Evolutionary conservation across 306 rosid species (phyloP).

Genomic region (Sicyos edulis): DNA sequence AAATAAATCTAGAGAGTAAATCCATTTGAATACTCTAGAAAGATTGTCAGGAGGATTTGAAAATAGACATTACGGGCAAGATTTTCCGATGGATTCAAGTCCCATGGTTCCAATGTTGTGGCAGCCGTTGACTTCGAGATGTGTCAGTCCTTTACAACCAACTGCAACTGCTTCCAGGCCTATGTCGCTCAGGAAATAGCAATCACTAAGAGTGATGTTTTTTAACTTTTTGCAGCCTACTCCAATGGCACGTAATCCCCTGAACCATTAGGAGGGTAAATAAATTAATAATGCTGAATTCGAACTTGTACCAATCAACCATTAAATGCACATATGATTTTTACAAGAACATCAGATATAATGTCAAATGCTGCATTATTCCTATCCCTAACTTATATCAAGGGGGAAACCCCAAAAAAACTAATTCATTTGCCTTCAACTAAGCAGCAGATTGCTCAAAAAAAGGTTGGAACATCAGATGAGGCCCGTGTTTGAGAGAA

Average conservation of each 20-base stretch:
- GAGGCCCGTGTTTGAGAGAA: background rate
- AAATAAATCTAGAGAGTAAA: conserved; percentile 19
- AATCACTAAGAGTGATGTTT: conserved; percentile 73
- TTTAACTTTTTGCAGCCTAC: conserved; percentile 84
- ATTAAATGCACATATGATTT: conserved; percentile 2
- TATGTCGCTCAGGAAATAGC: conserved; percentile 77
- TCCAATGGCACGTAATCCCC: conserved; percentile 75
- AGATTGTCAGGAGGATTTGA: conserved; percentile 23
- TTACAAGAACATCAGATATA: background rate
- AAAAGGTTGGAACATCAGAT: background rate
- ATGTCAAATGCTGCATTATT: background rate
- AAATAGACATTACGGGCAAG: conserved; percentile 63
- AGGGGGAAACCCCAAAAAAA: background rate
- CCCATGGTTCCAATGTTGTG: conserved; percentile 85
- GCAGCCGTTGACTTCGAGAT: conserved; percentile 94
- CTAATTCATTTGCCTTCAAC: background rate
- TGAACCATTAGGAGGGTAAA: conserved; percentile 30
- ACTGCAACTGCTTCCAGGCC: conserved; percentile 88
- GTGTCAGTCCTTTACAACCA: conserved; percentile 85
- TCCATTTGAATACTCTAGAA: conserved; percentile 18
- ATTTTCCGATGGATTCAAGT: conserved; percentile 73
- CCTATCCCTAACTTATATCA: background rate
- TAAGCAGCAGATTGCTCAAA: background rate
- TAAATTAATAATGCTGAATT: background rate
- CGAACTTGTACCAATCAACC: background rate